Conservation (phyloP, 2,329 filamentous ascomycete genomes). For the Exophiala viscosa region DNA sequence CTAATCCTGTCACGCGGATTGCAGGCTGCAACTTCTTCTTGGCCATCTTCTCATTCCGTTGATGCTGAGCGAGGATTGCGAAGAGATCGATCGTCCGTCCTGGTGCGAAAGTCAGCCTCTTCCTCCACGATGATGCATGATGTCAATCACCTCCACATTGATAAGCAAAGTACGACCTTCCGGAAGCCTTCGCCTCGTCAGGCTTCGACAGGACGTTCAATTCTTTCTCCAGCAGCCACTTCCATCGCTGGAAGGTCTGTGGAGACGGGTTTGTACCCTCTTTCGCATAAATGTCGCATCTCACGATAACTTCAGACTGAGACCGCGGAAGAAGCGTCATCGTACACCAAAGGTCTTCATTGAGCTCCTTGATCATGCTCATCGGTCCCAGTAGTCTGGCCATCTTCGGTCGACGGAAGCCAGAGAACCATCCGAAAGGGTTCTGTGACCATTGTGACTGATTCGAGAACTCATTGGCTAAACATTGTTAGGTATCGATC, state of each 20-base stretch:
- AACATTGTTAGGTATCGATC: neutral
- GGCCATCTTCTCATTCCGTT: conserved; percentile 19
- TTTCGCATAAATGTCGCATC: conserved; percentile 20
- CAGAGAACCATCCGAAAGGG: conserved; percentile 17
- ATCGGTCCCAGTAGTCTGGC: conserved; percentile 16
- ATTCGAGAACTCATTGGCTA: conserved; percentile 23
- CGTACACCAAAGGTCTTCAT: conserved; percentile 21
- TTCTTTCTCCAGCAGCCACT: conserved; percentile 21
- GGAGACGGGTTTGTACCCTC: conserved; percentile 8
- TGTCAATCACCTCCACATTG: conserved; percentile 23
- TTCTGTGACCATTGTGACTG: conserved; percentile 20
- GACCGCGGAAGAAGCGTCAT: conserved; percentile 18
- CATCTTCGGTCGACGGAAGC: conserved; percentile 15
- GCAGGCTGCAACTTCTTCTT: conserved; percentile 20
- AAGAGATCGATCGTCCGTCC: conserved; percentile 25
- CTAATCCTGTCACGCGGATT: conserved; percentile 19
- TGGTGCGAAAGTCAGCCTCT: conserved; percentile 2
- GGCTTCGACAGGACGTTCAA: conserved; percentile 6
- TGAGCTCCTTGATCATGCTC: conserved; percentile 22
- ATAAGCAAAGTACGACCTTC: conserved; percentile 17
- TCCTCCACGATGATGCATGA: too few relatives aligned
- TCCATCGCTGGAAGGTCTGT: conserved; percentile 12
- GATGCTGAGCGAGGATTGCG: conserved; percentile 23
- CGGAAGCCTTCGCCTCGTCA: neutral
- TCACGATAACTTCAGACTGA: conserved; percentile 12